Base-by-base conservation (phyloP, 2,329 filamentous ascomycete species). In the Arthrobotrys entomopaga region DNA sequence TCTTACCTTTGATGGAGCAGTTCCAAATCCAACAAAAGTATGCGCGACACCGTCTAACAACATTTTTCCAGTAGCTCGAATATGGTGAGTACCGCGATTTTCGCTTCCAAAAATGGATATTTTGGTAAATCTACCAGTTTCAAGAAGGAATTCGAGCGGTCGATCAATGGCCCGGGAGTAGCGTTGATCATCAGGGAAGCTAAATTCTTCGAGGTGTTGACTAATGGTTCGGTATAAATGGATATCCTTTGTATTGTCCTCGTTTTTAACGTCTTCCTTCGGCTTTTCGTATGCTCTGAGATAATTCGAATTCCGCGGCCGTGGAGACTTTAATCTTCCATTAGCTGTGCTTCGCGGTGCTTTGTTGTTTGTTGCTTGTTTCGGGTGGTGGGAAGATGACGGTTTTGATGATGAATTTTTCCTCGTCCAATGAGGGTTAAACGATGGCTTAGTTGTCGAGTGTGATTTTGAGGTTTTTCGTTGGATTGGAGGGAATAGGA, bases 11-110 rank as follows among this genome's bases (percentile, higher is more conserved):
- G n/a, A 50, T 15, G n/a, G 34, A 48, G 56, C 61, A 15, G 69
- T 40, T 38, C 69, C 69, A 46, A 61, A 73, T 10, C 69, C 69
- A 40, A 48, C 43, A 20, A 63, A 73, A 4, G 38, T 63, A 19
- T 53, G 43, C n/a, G 61, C 26, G 15, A 19, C 22, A n/a, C 58
- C 56, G 15, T 66, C 42, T 15, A 65, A 26, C 22, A 66, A 40
- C 42, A 73, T 57, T 48, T 73, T 73, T 3, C 69, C 69, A 13
- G 69, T 65, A 22, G 69, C 69, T 15, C 69, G 54, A 24, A 73
- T 61, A 48, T 73, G 61, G 22, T 73, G 54, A 10, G 43, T 43
- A 15, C 26, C 43, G 29, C 4, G 16, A n/a, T 43, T 22, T 3
- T 50, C 20, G 19, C 42, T 73, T 15, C 61, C 69, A 19, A 73